Conservation (phyloP, 441 rosid genomes). For the Corymbia citriodora region DNA sequence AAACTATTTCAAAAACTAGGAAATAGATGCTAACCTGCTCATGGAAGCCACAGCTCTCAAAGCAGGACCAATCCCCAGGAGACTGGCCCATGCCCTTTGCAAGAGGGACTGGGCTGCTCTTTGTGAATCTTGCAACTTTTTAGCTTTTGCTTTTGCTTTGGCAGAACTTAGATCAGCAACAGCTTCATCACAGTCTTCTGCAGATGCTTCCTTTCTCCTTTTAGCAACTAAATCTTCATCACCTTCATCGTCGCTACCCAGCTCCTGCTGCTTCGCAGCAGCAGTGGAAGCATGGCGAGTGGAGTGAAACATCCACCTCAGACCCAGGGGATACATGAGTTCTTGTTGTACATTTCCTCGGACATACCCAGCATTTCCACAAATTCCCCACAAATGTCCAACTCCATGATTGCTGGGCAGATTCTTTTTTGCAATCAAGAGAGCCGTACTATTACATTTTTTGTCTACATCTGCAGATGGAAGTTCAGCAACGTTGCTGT, state of each 20-base stretch:
- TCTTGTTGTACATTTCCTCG: constrained; percentile 25
- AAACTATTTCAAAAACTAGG: neutral
- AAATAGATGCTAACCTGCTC: constrained; percentile 47
- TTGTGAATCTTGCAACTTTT: constrained; percentile 37
- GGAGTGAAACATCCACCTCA: constrained; percentile 23
- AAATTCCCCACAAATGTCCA: constrained; percentile 17
- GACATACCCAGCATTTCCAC: constrained; percentile 22
- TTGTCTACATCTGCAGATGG: constrained; percentile 9
- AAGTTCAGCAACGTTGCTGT: constrained; percentile 12
- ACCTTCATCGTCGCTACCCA: constrained; percentile 30
- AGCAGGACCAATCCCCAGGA: constrained; percentile 51
- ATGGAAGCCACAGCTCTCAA: constrained; percentile 57
- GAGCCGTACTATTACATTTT: constrained; percentile 8
- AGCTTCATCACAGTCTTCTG: constrained; percentile 66
- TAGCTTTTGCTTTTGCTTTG: constrained; percentile 55
- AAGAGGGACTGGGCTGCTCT: constrained; percentile 31
- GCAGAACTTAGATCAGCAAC: constrained; percentile 50
- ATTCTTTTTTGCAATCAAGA: constrained; percentile 21
- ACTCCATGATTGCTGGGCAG: constrained; percentile 18
- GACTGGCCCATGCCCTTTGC: constrained; percentile 27
- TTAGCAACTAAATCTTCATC: constrained; percentile 19
- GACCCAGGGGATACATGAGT: constrained; percentile 22
- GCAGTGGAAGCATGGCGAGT: constrained; percentile 52
- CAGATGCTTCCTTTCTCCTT: constrained; percentile 49
- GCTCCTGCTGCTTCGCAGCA: constrained; percentile 47